These are phyloP conservation scores for Cenchrus purpureus DNA, from an alignment of 176 grass and related monocot species.

Conservation along the genomic window DNA sequence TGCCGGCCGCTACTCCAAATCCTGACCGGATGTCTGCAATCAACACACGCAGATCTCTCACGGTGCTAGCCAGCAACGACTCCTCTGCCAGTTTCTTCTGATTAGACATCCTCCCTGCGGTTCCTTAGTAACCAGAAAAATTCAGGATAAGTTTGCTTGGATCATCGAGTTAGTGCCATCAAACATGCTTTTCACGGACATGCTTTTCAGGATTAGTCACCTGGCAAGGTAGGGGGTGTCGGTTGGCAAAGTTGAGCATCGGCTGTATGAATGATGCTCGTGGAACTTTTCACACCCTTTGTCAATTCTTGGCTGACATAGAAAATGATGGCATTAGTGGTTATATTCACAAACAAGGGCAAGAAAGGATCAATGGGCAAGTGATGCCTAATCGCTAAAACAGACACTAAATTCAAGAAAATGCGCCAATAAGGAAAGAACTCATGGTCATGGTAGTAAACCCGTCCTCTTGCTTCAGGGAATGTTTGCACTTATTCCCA, in stretches of 20 bases:
- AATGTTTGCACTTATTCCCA: neutral
- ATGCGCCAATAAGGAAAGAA: neutral
- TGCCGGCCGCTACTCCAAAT: slow-evolving; percentile 52
- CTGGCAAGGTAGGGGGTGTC: slow-evolving; percentile 32
- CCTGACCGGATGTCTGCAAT: slow-evolving; percentile 53
- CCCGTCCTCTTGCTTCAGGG: neutral
- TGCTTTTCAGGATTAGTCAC: slow-evolving; percentile 26
- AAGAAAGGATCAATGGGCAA: neutral
- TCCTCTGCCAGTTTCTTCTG: slow-evolving; percentile 31
- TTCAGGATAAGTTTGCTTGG: neutral
- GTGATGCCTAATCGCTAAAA: neutral
- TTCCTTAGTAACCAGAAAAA: slow-evolving; percentile 51
- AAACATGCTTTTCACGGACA: neutral
- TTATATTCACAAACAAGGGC: slow-evolving; percentile 1
- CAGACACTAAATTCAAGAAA: neutral
- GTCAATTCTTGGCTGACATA: slow-evolving; percentile 67
- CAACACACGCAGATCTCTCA: slow-evolving; percentile 62
- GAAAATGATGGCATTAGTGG: slow-evolving; percentile 20
- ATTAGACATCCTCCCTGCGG: slow-evolving; percentile 33
- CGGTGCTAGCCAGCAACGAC: slow-evolving; percentile 53
- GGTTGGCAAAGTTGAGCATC: slow-evolving; percentile 56
- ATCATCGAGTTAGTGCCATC: neutral
- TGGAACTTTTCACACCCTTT: slow-evolving; percentile 61
- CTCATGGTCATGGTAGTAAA: neutral
- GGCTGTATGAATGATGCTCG: slow-evolving; percentile 56